A percentile compares a stretch with the other conserved stretches of the same genome.
Conservation (phyloP, 2,329 filamentous ascomycete genomes). For the Arthrocladium fulminans region DNA sequence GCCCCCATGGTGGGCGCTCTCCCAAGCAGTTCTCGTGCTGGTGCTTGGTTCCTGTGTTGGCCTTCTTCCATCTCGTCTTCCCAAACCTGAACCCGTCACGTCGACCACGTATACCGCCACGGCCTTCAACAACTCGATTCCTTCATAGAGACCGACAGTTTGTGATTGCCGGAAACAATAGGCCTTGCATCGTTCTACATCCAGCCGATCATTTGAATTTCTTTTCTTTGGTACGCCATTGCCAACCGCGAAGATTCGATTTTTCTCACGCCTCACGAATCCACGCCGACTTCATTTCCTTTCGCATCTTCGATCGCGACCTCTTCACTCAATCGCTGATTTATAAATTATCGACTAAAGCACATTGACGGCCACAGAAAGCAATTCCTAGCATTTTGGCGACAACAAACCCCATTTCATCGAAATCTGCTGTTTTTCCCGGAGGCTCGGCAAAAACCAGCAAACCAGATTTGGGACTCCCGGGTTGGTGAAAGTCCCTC, state of each 20-base stretch:
- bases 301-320: background rate
- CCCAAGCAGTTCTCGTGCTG: conserved; percentile 3
- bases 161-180: background rate
- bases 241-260: background rate
- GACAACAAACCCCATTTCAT: background rate
- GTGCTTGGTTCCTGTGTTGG: background rate
- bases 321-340: background rate
- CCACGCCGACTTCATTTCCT: background rate
- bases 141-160: background rate
- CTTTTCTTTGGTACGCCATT: background rate
- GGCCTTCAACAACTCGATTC: background rate
- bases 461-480: conserved; percentile 2
- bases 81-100: conserved; percentile 5
- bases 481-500: conserved; percentile 1
- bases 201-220: background rate
- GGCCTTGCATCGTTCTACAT: background rate
- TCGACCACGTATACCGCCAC: background rate
- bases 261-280: background rate
- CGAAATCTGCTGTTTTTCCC: background rate
- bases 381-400: background rate
- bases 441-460: conserved; percentile 7
- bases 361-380: background rate
- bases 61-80: conserved; percentile 6
- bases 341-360: background rate
- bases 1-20: background rate